Conservation (phyloP, 805 yeast genomes). For the Wickerhamomyces sydowiorum region DNA sequence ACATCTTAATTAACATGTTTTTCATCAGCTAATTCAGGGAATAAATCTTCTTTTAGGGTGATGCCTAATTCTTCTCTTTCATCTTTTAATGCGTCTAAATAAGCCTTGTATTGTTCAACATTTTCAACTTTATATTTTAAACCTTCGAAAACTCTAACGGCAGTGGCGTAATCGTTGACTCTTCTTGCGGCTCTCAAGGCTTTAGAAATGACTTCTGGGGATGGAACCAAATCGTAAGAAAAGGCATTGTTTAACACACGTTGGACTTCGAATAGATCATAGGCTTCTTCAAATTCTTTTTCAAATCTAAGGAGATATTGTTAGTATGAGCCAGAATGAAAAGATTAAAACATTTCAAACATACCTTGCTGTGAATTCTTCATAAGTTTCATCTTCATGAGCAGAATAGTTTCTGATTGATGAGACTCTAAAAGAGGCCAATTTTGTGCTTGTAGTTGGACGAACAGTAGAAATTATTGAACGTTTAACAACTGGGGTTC, state of each 20-base stretch:
- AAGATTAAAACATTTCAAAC: too few relatives aligned
- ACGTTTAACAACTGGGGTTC: conserved; percentile 16
- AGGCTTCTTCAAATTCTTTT: conserved; percentile 93
- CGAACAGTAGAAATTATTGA: conserved; percentile 11
- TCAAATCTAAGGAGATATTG: too few relatives aligned
- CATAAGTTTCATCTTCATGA: conserved; percentile 87
- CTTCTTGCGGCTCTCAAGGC: conserved; percentile 98
- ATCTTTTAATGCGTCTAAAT: conserved; percentile 89
- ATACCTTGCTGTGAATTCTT: conserved; percentile 83
- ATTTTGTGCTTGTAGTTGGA: conserved; percentile 6
- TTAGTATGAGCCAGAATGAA: too few relatives aligned
- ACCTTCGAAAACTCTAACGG: conserved; percentile 97
- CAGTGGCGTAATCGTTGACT: conserved; percentile 98
- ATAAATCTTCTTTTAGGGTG: conserved; percentile 88
- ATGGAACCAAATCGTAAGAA: conserved; percentile 97
- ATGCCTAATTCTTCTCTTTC: conserved; percentile 90
- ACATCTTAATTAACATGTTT: conserved; percentile 17
- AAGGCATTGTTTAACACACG: conserved; percentile 97
- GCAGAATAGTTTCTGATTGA: conserved; percentile 67
- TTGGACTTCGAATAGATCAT: conserved; percentile 81
- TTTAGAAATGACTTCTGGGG: conserved; percentile 92
- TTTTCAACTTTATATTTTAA: conserved; percentile 94
- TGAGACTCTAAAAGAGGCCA: conserved; percentile 6
- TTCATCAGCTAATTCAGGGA: conserved; percentile 30
- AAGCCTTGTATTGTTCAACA: conserved; percentile 90